phyloP scores from a whole-genome alignment of 495 filamentous ascomycete genomes.

The Tetracladium setigerum region DNA sequence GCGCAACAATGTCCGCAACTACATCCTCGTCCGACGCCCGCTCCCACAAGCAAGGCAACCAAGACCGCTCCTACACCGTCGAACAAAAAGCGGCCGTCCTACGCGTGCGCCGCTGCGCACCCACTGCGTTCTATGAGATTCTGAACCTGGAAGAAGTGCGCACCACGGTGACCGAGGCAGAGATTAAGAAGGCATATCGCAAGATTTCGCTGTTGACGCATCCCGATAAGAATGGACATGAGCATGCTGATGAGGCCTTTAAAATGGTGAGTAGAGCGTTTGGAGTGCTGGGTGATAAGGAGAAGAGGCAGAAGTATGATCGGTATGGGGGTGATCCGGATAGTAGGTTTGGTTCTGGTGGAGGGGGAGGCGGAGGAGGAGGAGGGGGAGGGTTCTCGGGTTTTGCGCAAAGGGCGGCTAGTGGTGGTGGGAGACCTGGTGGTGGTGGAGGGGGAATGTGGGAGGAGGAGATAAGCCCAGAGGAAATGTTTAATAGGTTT shows the following conservation, averaged over 20 bases:
- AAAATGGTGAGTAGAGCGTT: constrained; percentile 96
- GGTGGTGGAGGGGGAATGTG: constrained; percentile 49
- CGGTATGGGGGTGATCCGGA: constrained; percentile 88
- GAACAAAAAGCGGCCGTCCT: constrained; percentile 89
- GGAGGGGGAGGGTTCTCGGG: constrained; percentile 61
- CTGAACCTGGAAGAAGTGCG: constrained; percentile 56
- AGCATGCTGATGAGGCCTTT: constrained; percentile 93
- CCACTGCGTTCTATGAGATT: constrained; percentile 89
- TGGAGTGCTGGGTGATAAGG: constrained; percentile 84
- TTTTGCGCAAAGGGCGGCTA: constrained; percentile 46
- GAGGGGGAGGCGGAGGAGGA: constrained; percentile 37
- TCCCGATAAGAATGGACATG: constrained; percentile 97
- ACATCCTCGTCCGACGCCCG: constrained; percentile 65
- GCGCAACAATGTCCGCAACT: constrained; percentile 62
- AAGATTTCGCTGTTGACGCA: constrained; percentile 85
- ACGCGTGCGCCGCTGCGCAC: constrained; percentile 71
- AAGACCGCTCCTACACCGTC: constrained; percentile 77
- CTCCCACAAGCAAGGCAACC: constrained; percentile 90
- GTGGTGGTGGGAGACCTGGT: constrained; percentile 27
- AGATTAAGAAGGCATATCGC: constrained; percentile 93
- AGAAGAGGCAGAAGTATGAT: constrained; percentile 85
- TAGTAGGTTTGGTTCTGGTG: constrained; percentile 62
- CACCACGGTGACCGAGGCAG: constrained; percentile 59
- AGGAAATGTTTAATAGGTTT: constrained; percentile 94
- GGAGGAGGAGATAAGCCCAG: constrained; percentile 89